phyloP scores from a whole-genome alignment of 106 monocot genomes.

The Posidonia australis region DNA sequence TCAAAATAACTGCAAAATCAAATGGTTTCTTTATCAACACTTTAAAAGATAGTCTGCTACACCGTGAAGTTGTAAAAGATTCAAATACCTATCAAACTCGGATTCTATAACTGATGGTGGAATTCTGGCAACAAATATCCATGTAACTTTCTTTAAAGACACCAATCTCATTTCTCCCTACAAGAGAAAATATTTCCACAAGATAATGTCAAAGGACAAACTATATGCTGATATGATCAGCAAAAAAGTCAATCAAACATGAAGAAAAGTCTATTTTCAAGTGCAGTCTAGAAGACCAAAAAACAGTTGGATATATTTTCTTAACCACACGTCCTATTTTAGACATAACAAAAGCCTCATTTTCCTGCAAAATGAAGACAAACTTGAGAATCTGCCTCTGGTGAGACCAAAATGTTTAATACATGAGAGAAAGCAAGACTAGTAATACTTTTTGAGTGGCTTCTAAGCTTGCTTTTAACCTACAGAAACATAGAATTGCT shows the following conservation, averaged over 20 bases:
- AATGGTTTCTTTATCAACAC: neutral
- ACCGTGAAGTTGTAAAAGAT: neutral
- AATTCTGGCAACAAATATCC: slow-evolving; percentile 96
- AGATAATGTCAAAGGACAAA: too few species aligned
- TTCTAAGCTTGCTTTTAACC: slow-evolving; percentile 78
- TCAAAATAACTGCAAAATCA: too few species aligned
- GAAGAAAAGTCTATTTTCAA: slow-evolving; percentile 41
- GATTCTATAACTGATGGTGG: slow-evolving; percentile 71
- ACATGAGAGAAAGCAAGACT: slow-evolving; percentile 81
- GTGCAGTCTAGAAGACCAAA: slow-evolving; percentile 42
- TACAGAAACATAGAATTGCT: slow-evolving; percentile 15
- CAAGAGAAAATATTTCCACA: neutral
- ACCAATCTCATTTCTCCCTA: slow-evolving; percentile 92
- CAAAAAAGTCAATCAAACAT: neutral
- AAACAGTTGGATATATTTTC: too few species aligned
- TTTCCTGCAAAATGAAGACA: too few species aligned
- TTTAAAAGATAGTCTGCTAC: neutral
- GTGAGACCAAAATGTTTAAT: slow-evolving; percentile 66
- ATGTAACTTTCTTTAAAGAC: slow-evolving; percentile 60
- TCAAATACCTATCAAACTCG: slow-evolving; percentile 52
- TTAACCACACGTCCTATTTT: too few species aligned
- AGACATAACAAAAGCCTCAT: too few species aligned
- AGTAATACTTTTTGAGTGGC: slow-evolving; percentile 79
- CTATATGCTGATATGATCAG: neutral
- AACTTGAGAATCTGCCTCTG: slow-evolving; percentile 94